These are phyloP conservation scores for Russula vinacea DNA, from an alignment of 768 basidiomycete species.

Conservation along the genomic window DNA sequence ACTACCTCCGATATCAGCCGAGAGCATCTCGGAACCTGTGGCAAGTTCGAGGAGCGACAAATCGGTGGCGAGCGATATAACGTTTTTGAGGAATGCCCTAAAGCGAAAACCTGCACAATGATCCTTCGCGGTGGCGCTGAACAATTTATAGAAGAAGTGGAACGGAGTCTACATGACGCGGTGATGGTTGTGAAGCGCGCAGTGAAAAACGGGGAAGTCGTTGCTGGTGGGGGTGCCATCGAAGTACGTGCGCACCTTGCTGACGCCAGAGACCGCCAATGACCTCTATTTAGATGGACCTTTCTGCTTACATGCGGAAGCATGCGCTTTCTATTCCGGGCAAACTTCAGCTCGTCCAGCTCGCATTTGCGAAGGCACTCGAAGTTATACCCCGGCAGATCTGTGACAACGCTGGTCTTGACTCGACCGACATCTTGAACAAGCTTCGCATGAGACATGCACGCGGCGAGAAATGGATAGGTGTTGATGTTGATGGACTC, in stretches of 20 bases:
- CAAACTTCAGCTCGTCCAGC: constrained; percentile 89
- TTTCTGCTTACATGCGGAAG: constrained; percentile 91
- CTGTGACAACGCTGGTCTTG: constrained; percentile 96
- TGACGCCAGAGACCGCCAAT: not conserved
- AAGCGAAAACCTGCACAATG: constrained; percentile 93
- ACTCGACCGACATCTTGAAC: constrained; percentile 96
- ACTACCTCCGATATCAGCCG: constrained; percentile 89
- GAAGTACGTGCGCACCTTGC: constrained; percentile 55
- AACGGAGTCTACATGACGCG: constrained; percentile 94
- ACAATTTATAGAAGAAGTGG: constrained; percentile 98
- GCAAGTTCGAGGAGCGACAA: constrained; percentile 87
- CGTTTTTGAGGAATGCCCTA: constrained; percentile 87
- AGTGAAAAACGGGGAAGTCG: constrained; percentile 91
- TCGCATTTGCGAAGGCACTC: constrained; percentile 94
- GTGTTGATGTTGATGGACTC: constrained; percentile 88
- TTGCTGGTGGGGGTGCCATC: constrained; percentile 95
- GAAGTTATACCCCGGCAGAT: constrained; percentile 98
- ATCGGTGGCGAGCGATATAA: constrained; percentile 97
- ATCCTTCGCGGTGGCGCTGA: constrained; percentile 94
- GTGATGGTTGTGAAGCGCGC: constrained; percentile 99
- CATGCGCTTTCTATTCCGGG: constrained; percentile 91
- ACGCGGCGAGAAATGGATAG: constrained; percentile 82
- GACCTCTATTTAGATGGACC: constrained; percentile 70
- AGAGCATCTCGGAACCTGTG: constrained; percentile 94
- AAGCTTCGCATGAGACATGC: constrained; percentile 97